Evolutionary conservation across 169 alveolate genomes (phyloP).

Genomic region (Plasmodium adleri): DNA sequence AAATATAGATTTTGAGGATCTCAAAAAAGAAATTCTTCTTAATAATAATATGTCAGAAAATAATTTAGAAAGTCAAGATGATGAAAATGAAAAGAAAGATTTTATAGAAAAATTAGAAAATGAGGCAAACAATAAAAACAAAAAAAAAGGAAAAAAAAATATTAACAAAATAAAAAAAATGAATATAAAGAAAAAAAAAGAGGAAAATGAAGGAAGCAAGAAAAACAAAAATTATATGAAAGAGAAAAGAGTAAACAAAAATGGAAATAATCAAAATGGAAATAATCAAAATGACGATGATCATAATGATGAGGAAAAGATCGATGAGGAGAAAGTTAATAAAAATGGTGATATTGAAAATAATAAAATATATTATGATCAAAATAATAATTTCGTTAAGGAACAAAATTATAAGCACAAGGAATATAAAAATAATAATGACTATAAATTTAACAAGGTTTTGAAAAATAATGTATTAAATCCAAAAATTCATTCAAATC

Average conservation of each 20-base stretch:
- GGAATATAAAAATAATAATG: background rate
- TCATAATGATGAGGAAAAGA: too few relatives aligned
- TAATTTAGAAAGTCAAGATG: slow-evolving; percentile 59
- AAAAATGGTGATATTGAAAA: too few relatives aligned
- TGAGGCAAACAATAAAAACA: slow-evolving; percentile 2
- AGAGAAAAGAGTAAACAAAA: background rate
- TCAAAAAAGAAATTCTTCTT: slow-evolving; percentile 63
- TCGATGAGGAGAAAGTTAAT: too few relatives aligned
- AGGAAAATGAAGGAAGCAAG: background rate
- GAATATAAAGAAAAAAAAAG: slow-evolving; percentile 10
- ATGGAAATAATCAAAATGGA: background rate
- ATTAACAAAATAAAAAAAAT: slow-evolving; percentile 13
- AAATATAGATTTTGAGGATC: slow-evolving; percentile 26
- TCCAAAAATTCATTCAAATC: slow-evolving; percentile 22
- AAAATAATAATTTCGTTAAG: background rate
- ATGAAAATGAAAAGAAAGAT: slow-evolving; percentile 2
- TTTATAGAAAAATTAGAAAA: slow-evolving; percentile 13
- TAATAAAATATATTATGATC: too few relatives aligned
- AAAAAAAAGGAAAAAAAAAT: background rate
- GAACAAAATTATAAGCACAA: background rate
- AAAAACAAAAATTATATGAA: background rate
- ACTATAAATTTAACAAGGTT: background rate
- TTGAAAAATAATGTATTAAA: slow-evolving; percentile 22
- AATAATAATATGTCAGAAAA: slow-evolving; percentile 15
- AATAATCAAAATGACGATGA: background rate